Conservation (phyloP, 106 monocot species). For the Dioscorea dumetorum region DNA sequence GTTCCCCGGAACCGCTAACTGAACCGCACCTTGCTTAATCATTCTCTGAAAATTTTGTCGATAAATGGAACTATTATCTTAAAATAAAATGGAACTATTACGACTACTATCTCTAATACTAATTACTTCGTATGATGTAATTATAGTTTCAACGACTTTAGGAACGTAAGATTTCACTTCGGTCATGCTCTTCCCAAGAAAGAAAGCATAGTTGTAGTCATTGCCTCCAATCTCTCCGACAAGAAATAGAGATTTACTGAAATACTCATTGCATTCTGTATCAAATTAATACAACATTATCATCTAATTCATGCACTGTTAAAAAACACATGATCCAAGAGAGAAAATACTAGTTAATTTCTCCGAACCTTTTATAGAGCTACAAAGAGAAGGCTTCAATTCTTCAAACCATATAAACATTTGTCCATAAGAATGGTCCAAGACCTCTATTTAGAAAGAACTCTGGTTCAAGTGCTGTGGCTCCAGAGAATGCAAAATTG, state of each 20-base stretch:
- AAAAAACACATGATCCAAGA: background rate
- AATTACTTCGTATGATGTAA: slow-evolving; percentile 18
- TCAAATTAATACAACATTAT: background rate
- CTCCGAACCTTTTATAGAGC: background rate
- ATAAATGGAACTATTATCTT: background rate
- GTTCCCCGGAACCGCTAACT: slow-evolving; percentile 25
- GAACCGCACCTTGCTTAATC: slow-evolving; percentile 22
- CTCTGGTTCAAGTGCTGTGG: slow-evolving; percentile 22
- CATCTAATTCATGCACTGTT: background rate
- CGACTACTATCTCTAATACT: background rate
- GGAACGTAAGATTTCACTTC: slow-evolving; percentile 17
- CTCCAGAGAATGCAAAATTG: slow-evolving; percentile 31
- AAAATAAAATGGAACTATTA: background rate
- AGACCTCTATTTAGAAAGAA: slow-evolving; percentile 26
- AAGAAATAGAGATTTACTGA: background rate
- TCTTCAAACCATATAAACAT: slow-evolving; percentile 26
- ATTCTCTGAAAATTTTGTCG: slow-evolving; percentile 13
- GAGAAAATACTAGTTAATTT: too few species aligned
- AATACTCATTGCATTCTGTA: background rate
- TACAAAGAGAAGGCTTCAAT: slow-evolving; percentile 32
- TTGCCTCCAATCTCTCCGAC: slow-evolving; percentile 12
- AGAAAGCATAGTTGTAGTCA: slow-evolving; percentile 7
- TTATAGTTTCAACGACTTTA: slow-evolving; percentile 22
- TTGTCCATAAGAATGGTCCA: background rate
- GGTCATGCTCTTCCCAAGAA: slow-evolving; percentile 6